phyloP scores from a whole-genome alignment of 31 red algal species.

The Porphyra umbilicalis region DNA sequence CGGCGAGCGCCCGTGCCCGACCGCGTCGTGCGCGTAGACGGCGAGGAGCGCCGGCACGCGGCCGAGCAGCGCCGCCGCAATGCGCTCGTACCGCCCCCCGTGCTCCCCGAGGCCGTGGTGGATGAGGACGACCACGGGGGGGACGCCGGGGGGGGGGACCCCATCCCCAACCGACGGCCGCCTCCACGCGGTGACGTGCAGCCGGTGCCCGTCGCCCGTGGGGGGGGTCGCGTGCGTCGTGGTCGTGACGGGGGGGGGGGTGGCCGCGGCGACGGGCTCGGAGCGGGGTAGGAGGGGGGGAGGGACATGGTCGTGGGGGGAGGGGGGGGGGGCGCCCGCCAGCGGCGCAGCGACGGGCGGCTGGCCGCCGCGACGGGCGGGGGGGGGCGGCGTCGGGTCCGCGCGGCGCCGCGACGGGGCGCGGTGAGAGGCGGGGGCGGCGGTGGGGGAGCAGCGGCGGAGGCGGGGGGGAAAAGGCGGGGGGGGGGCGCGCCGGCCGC shows the following conservation, averaged over 20 bases:
- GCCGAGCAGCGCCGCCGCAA: constrained; percentile 29
- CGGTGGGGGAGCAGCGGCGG: no score
- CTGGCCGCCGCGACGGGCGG: no score
- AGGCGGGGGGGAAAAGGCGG: no score
- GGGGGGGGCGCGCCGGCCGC: no score
- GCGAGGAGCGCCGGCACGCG: constrained; percentile 30
- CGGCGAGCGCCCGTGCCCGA: constrained; percentile 55
- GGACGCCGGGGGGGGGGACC: constrained; percentile 1
- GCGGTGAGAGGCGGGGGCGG: no score
- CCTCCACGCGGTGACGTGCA: not conserved
- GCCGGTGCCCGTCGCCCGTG: not conserved
- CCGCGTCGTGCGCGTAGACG: constrained; percentile 42
- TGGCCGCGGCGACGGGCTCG: not conserved
- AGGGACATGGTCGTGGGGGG: no score
- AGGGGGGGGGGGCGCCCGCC: no score
- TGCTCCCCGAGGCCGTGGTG: constrained; percentile 75
- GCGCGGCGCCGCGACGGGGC: no score
- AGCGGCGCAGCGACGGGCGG: no score
- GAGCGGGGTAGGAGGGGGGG: not conserved
- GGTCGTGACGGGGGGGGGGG: not conserved
- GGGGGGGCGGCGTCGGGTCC: no score
- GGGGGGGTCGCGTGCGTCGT: not conserved
- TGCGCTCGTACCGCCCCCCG: constrained; percentile 34
- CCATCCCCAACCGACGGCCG: not conserved
- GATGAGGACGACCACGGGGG: constrained; percentile 32